These are phyloP conservation scores for Skeletonema marinoi DNA, from an alignment of 108 stramenopile genomes.

Conservation along the genomic window DNA sequence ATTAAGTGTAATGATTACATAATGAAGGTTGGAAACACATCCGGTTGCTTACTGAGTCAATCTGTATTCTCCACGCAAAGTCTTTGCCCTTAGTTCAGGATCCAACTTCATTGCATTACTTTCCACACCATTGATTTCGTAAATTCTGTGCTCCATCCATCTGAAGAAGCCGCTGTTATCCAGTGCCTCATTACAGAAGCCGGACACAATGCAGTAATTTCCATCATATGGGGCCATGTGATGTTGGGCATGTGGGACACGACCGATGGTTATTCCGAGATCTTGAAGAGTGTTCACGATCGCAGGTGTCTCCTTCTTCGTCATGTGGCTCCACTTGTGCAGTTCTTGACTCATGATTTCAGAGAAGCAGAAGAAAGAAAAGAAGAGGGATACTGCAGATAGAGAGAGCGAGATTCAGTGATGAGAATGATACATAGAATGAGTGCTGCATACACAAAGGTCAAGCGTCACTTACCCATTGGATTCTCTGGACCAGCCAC, in stretches of 20 bases:
- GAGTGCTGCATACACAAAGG: neutral
- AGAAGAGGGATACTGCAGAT: constrained; percentile 56
- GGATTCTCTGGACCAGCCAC: constrained; percentile 53
- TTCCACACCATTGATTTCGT: constrained; percentile 83
- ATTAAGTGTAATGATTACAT: neutral
- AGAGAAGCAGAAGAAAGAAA: constrained; percentile 68
- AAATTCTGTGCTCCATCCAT: constrained; percentile 77
- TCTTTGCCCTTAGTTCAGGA: constrained; percentile 64
- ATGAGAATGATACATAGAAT: neutral
- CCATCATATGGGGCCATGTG: constrained; percentile 90
- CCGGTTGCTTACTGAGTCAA: constrained; percentile 2
- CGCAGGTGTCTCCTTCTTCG: constrained; percentile 51
- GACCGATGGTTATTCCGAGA: constrained; percentile 58
- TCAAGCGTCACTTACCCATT: constrained; percentile 26
- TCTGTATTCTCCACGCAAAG: constrained; percentile 69
- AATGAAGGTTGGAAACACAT: neutral
- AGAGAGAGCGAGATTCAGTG: neutral
- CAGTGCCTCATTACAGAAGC: constrained; percentile 72
- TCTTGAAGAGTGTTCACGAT: constrained; percentile 73
- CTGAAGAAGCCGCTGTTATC: constrained; percentile 87
- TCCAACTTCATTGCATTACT: constrained; percentile 88
- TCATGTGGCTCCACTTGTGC: constrained; percentile 91
- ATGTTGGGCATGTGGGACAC: constrained; percentile 87
- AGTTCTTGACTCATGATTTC: constrained; percentile 89
- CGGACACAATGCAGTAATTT: constrained; percentile 92